phyloP scores from a whole-genome alignment of 805 yeast genomes.

The Metschnikowia dekortorum region DNA sequence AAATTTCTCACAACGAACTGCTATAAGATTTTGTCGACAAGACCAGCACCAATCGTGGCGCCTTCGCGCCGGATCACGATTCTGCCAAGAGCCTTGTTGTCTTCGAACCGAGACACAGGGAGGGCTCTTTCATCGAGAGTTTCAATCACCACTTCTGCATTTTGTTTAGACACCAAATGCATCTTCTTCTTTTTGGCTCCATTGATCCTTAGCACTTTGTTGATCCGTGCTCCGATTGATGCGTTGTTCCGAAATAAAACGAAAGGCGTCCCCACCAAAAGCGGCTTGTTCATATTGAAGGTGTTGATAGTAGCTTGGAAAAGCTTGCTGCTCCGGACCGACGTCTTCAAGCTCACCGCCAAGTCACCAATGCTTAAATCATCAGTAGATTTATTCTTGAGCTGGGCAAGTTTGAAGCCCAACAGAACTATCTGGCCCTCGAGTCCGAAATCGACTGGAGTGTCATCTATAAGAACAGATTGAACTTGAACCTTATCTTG shows the following conservation, averaged over 20 bases:
- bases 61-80: constrained; percentile 70
- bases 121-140: constrained; percentile 43
- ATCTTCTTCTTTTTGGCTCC: constrained; percentile 41
- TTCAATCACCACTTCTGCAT: constrained; percentile 55
- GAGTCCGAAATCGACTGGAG: constrained; percentile 45
- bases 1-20: no score
- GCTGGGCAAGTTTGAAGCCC: constrained; percentile 41
- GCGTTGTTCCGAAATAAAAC: constrained; percentile 73
- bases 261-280: constrained; percentile 75
- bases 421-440: constrained; percentile 62
- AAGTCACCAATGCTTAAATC: constrained; percentile 62
- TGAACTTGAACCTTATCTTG: constrained; percentile 43
- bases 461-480: constrained; percentile 26
- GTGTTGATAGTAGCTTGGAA: constrained; percentile 28
- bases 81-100: constrained; percentile 55
- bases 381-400: constrained; percentile 49
- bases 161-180: constrained; percentile 58
- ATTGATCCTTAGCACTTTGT: constrained; percentile 33
- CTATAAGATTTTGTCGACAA: constrained; percentile 24
- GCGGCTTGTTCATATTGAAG: constrained; percentile 55
- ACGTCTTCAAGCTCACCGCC: constrained; percentile 24
- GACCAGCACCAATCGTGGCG: constrained; percentile 63
- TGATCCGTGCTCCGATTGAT: constrained; percentile 64
- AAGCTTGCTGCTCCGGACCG: constrained; percentile 23
- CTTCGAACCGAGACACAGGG: constrained; percentile 48